Percentiles rank a stretch among this genome's conserved stretches.
Conservation (phyloP, 2,329 filamentous ascomycete species). For the Sphaceloma murrayae region DNA sequence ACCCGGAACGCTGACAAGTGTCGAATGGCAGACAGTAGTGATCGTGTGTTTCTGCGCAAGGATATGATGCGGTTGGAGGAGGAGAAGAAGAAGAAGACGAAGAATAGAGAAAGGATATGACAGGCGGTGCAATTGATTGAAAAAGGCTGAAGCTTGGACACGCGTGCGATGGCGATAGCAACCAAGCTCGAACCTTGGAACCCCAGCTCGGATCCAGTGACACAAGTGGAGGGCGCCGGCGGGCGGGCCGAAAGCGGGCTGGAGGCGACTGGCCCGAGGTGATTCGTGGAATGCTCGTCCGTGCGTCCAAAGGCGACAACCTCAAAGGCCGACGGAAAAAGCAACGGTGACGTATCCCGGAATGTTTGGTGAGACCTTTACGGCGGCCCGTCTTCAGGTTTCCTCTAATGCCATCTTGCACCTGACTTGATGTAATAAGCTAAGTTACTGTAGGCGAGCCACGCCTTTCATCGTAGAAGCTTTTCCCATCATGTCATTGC, state of each 20-base stretch:
- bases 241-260: too few species aligned
- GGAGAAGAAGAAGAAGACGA: not conserved
- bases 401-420: not conserved
- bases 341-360: slow-evolving; percentile 1
- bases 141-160: slow-evolving; percentile 7
- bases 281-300: not conserved
- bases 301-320: too few species aligned
- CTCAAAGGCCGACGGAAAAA: slow-evolving; percentile 8
- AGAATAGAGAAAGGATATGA: not conserved
- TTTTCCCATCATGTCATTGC: too few species aligned
- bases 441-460: too few species aligned
- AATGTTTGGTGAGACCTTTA: not conserved
- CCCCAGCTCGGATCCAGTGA: not conserved
- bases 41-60: slow-evolving; percentile 7
- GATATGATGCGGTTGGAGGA: not conserved
- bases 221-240: slow-evolving; percentile 11
- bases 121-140: not conserved
- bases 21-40: not conserved
- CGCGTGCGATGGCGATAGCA: not conserved
- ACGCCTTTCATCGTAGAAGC: too few species aligned
- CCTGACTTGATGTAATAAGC: not conserved
- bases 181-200: not conserved
- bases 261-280: too few species aligned
- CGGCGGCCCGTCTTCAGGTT: slow-evolving; percentile 6
- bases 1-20: too few species aligned